Percentiles rank a stretch among this genome's conserved stretches.
These are phyloP conservation scores for Mycogone perniciosa DNA, from an alignment of 2,329 filamentous ascomycete species.

Conservation along the genomic window DNA sequence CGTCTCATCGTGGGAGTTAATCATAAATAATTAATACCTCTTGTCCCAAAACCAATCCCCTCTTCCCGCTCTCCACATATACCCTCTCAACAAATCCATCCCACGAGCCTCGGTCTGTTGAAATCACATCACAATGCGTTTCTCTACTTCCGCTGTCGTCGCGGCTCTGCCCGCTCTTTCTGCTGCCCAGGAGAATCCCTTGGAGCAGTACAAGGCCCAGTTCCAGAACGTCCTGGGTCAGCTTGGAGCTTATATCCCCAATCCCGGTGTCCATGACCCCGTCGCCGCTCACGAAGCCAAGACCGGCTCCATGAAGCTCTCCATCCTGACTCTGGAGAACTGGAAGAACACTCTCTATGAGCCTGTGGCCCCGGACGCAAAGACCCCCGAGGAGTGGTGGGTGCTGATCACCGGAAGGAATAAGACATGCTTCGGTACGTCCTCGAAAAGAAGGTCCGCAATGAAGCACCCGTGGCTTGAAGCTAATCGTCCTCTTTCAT, in stretches of 20 bases:
- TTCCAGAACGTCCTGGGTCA: slow-evolving; percentile 59
- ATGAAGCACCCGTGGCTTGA: not conserved
- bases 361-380: slow-evolving; percentile 52
- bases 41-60: not conserved
- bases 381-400: slow-evolving; percentile 69
- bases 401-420: slow-evolving; percentile 69
- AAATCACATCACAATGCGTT: slow-evolving; percentile 44
- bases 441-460: not conserved
- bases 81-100: not conserved
- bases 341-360: slow-evolving; percentile 63
- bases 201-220: slow-evolving; percentile 55
- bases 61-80: slow-evolving; percentile 11
- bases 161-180: slow-evolving; percentile 51
- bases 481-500: slow-evolving; percentile 16
- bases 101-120: not conserved
- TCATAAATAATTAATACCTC: not conserved
- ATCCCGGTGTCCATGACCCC: slow-evolving; percentile 36
- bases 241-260: slow-evolving; percentile 46
- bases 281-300: slow-evolving; percentile 38
- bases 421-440: slow-evolving; percentile 66
- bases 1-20: not conserved
- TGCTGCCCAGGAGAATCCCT: slow-evolving; percentile 45
- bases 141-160: slow-evolving; percentile 43
- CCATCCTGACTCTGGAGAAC: slow-evolving; percentile 56
- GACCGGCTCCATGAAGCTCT: slow-evolving; percentile 38